phyloP scores from a whole-genome alignment of 208 protist species.

The Trypanosoma melophagium region DNA sequence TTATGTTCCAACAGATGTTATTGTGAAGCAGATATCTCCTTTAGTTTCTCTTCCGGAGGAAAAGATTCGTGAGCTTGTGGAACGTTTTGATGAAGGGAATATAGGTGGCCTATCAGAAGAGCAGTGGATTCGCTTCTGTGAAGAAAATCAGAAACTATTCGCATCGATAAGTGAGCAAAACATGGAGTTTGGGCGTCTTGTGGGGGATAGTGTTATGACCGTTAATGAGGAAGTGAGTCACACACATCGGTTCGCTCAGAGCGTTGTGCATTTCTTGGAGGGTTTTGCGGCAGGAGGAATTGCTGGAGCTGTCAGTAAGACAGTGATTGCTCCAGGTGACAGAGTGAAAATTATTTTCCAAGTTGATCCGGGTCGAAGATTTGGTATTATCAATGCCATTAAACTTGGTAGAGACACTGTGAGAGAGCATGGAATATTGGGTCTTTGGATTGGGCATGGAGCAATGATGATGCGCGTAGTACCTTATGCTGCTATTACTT shows the following conservation, averaged over 20 bases:
- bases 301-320: constrained; percentile 93
- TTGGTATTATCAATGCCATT: constrained; percentile 65
- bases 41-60: constrained; percentile 41
- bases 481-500: constrained; percentile 94
- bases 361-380: constrained; percentile 71
- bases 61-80: constrained; percentile 48
- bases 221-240: constrained; percentile 4
- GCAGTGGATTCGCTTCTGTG: constrained; percentile 76
- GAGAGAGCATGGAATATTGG: constrained; percentile 75
- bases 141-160: constrained; percentile 59
- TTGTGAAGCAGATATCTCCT: constrained; percentile 51
- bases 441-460: constrained; percentile 94
- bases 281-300: constrained; percentile 92
- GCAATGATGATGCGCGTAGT: constrained; percentile 94
- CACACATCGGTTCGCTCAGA: constrained; percentile 29
- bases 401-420: constrained; percentile 75
- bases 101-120: constrained; percentile 60
- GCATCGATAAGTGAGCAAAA: constrained; percentile 53
- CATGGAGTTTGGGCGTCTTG: constrained; percentile 61
- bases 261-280: constrained; percentile 77
- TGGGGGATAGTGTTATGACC: constrained; percentile 57
- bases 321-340: constrained; percentile 92
- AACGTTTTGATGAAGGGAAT: constrained; percentile 52
- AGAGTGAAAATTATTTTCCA: constrained; percentile 96
- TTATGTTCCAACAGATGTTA: constrained; percentile 58